Percentiles rank a stretch among this genome's conserved stretches.
phyloP scores from a whole-genome alignment of 495 filamentous ascomycete genomes.

The Paragyromitra xinjiangensis region DNA sequence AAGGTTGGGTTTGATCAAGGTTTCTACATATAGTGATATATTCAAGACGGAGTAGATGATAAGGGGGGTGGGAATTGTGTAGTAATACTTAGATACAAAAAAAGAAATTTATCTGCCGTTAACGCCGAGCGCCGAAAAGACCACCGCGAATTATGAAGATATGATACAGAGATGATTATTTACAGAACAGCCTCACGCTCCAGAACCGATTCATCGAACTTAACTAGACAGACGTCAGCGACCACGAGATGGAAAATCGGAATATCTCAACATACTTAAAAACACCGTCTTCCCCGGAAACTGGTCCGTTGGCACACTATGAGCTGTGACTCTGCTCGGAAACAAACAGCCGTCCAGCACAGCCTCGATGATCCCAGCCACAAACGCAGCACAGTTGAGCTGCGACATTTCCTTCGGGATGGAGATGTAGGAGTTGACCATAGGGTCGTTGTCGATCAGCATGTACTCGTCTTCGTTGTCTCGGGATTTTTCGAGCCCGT shows the following conservation, averaged over 20 bases:
- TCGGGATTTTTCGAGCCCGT: slow-evolving; percentile 88
- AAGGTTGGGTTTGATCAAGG: too few relatives aligned
- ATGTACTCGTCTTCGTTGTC: slow-evolving; percentile 93
- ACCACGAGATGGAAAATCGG: neutral
- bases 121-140: slow-evolving; percentile 35
- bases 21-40: too few relatives aligned
- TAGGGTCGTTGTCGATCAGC: slow-evolving; percentile 95
- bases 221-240: slow-evolving; percentile 61
- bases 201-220: slow-evolving; percentile 86
- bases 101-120: slow-evolving; percentile 1
- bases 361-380: slow-evolving; percentile 94
- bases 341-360: slow-evolving; percentile 92
- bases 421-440: slow-evolving; percentile 91
- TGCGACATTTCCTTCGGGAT: slow-evolving; percentile 94
- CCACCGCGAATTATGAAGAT: slow-evolving; percentile 7
- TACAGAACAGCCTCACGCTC: slow-evolving; percentile 81
- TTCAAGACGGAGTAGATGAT: neutral
- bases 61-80: neutral
- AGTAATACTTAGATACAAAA: neutral
- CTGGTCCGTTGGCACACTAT: slow-evolving; percentile 82
- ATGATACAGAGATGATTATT: slow-evolving; percentile 21
- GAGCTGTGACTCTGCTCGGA: slow-evolving; percentile 86
- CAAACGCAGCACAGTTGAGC: slow-evolving; percentile 94
- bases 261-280: slow-evolving; percentile 61
- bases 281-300: slow-evolving; percentile 97